Base-by-base conservation (phyloP, 164 flowering plant species). In the Dillenia turbinata region DNA sequence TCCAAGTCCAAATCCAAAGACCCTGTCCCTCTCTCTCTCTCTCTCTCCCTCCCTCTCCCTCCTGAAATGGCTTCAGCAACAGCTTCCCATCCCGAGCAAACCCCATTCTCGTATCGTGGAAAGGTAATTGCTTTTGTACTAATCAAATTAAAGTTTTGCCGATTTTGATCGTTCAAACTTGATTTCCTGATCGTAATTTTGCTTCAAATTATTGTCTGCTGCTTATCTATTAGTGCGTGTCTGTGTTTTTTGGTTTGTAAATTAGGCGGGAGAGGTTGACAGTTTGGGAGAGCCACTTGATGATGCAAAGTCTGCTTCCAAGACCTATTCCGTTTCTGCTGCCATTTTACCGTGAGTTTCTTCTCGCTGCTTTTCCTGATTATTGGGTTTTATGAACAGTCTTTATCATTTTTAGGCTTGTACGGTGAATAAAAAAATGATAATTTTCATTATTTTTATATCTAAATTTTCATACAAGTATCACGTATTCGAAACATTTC, bases 341-440 rank as follows among this genome's bases (percentile, higher is more conserved):
- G 78, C 83, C 7, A 62, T 82, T 15, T 69, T 81, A 8, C 85
- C 94, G 94, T 87, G 62, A 76, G 87, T 76, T 12, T 24, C 59
- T 13, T 24, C 5, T 44, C 49, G 12, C n/a, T 13, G 9, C 17
- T 62, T 6, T 11, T 16, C 49, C 47, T 51, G 5, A 45, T 44
- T 44, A 9, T 58, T n/a, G n/a, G n/a, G n/a, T n/a, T n/a, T n/a
- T n/a, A n/a, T n/a, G n/a, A n/a, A n/a, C n/a, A n/a, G n/a, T n/a
- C n/a, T n/a, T n/a, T n/a, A n/a, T n/a, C n/a, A n/a, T n/a, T n/a
- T n/a, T n/a, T n/a, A n/a, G n/a, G n/a, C n/a, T n/a, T n/a, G n/a
- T n/a, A n/a, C n/a, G n/a, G n/a, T n/a, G n/a, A n/a, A n/a, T n/a
- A n/a, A n/a, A n/a, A n/a, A n/a, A n/a, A n/a, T n/a, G n/a, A n/a